phyloP scores from a whole-genome alignment of 108 stramenopile genomes.

The Cylindrotheca fusiformis region DNA sequence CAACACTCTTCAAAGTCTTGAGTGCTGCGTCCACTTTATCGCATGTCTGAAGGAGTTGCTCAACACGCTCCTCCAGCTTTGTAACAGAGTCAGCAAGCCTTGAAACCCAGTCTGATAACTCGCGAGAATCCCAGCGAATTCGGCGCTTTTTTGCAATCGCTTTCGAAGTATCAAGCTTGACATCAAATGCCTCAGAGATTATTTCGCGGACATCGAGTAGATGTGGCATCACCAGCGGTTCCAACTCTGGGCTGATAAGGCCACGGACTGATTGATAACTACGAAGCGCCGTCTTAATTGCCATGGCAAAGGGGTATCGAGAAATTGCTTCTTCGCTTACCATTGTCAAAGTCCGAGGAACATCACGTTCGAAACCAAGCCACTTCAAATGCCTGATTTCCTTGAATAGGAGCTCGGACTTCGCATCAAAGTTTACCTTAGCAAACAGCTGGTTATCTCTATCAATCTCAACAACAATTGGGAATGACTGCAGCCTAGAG shows the following conservation, averaged over 20 bases:
- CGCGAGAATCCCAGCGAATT: slow-evolving; percentile 76
- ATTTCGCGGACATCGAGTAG: slow-evolving; percentile 68
- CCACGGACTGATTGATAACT: slow-evolving; percentile 76
- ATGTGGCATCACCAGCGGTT: slow-evolving; percentile 77
- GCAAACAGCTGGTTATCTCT: slow-evolving; percentile 57
- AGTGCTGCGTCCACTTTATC: slow-evolving; percentile 67
- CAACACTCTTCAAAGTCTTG: slow-evolving; percentile 43
- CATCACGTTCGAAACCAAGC: slow-evolving; percentile 87
- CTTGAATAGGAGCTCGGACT: slow-evolving; percentile 85
- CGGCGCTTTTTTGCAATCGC: slow-evolving; percentile 62
- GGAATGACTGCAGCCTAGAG: slow-evolving; percentile 67
- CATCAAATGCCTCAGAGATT: slow-evolving; percentile 81
- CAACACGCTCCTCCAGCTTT: slow-evolving; percentile 81
- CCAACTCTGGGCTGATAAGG: slow-evolving; percentile 67
- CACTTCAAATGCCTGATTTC: slow-evolving; percentile 95
- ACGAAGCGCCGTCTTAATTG: slow-evolving; percentile 86
- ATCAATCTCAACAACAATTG: slow-evolving; percentile 55
- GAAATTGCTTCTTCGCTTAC: slow-evolving; percentile 70
- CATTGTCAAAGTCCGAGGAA: slow-evolving; percentile 63
- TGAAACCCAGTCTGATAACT: slow-evolving; percentile 83
- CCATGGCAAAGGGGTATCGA: slow-evolving; percentile 80
- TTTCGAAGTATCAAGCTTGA: slow-evolving; percentile 56
- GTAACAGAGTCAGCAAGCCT: slow-evolving; percentile 82
- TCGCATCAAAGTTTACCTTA: slow-evolving; percentile 94
- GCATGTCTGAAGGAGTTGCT: slow-evolving; percentile 67